Evolutionary conservation across 164 flowering plant species (phyloP).

Genomic region (Warburgia ugandensis): DNA sequence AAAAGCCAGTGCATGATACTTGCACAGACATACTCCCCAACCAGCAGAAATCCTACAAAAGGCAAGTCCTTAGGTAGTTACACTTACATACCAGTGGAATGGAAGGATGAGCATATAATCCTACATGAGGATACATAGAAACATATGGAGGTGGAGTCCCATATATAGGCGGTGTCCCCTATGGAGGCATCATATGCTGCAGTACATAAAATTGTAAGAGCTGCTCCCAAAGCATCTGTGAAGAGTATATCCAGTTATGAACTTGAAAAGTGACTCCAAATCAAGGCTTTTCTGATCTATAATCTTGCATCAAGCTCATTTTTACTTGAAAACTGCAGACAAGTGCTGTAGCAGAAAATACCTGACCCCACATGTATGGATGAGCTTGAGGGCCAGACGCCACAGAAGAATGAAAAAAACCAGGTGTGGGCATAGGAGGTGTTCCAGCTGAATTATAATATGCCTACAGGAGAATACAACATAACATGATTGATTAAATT

Average conservation of each 20-base stretch:
- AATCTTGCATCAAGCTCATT: too few relatives aligned
- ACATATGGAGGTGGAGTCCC: constrained; percentile 34
- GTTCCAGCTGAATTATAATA: constrained; percentile 31
- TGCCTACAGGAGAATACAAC: constrained; percentile 19
- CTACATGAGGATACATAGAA: constrained; percentile 28
- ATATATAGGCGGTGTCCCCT: constrained; percentile 31
- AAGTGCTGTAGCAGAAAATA: constrained; percentile 10
- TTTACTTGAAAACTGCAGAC: too few relatives aligned
- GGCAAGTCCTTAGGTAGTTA: too few relatives aligned
- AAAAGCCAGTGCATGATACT: too few relatives aligned
- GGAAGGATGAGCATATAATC: constrained; percentile 29
- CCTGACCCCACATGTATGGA: constrained; percentile 35
- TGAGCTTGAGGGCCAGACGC: constrained; percentile 28
- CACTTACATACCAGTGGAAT: constrained; percentile 21
- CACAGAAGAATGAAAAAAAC: constrained; percentile 20
- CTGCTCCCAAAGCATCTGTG: too few relatives aligned
- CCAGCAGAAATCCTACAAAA: too few relatives aligned
- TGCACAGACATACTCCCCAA: background rate
- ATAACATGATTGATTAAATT: too few relatives aligned
- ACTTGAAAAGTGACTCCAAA: too few relatives aligned
- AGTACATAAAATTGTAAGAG: constrained; percentile 10
- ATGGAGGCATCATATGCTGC: constrained; percentile 32
- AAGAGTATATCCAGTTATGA: too few relatives aligned
- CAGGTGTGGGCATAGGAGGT: constrained; percentile 28
- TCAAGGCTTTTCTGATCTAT: too few relatives aligned